These are phyloP conservation scores for Brassica carinata DNA, from an alignment of 345 rosid genomes.

Conservation along the genomic window DNA sequence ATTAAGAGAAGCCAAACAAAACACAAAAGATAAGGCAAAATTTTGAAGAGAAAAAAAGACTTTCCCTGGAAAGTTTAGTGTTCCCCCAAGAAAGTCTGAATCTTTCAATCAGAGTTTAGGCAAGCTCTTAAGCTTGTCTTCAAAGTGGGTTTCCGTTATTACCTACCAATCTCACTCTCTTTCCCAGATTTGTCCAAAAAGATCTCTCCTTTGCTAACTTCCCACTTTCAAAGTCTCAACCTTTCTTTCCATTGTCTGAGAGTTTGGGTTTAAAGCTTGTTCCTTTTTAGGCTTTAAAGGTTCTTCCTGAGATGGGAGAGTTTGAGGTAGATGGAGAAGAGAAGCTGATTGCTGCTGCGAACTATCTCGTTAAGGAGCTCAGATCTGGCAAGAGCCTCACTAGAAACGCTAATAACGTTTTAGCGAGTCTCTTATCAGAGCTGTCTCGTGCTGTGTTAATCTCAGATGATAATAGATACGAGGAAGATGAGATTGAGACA, in stretches of 20 bases:
- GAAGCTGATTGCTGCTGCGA: constrained; percentile 65
- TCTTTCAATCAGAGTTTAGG: constrained; percentile 9
- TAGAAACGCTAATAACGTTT: constrained; percentile 52
- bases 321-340: constrained; percentile 57
- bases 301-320: constrained; percentile 49
- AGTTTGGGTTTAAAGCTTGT: constrained; percentile 10
- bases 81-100: constrained; percentile 24
- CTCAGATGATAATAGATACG: constrained; percentile 27
- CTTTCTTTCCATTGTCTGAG: constrained; percentile 28
- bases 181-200: not conserved
- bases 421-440: constrained; percentile 62
- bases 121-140: constrained; percentile 9
- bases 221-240: not conserved
- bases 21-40: not conserved
- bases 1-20: not conserved
- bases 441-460: constrained; percentile 58
- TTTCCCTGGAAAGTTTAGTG: constrained; percentile 28
- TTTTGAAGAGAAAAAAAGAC: not conserved
- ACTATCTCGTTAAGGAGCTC: constrained; percentile 56
- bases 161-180: constrained; percentile 14
- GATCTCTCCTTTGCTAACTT: constrained; percentile 13
- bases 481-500: constrained; percentile 48
- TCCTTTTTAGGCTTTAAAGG: constrained; percentile 4
- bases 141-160: constrained; percentile 3
- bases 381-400: constrained; percentile 64